Evolutionary conservation across 768 basidiomycete genomes (phyloP), one percentile per base, ranked within the genome.

Genomic region (Amanita rimosa): DNA sequence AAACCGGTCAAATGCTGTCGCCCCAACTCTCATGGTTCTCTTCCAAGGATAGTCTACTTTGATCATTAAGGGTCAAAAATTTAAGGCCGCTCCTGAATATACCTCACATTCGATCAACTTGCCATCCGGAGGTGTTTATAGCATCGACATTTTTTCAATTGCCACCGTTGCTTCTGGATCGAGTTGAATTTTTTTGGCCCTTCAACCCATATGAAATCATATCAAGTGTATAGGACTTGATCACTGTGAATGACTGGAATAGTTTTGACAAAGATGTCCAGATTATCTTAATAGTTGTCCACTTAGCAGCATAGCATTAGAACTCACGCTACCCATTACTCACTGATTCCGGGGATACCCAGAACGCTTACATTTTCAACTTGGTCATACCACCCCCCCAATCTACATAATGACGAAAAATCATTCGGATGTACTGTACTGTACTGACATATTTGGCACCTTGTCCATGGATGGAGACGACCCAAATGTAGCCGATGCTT

Each of bases 141-240:
- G 75, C 76, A 56, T 71, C 76, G 38, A 78, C 63, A 52, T 71
- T 73, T 75, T 75, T 54, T 78, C 76, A 45, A 79, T 69, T 0
- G 73, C 76, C 13, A 77, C 67, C 0, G 72, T 74, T 37, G 68
- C 63, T 54, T 62, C 70, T 13, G 10, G 60, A 2, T 62, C 63
- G 55, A 78, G 11, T 60, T 65, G 13, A 64, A 52, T 5, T 55
- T 55, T 5, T 55, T 55, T 1, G 74, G 68, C 0, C 75, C 76
- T 4, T 75, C 76, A 44, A n/a, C n/a, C n/a, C n/a, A n/a, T n/a
- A n/a, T 77, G 77, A 10, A 68, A 78, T 57, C 62, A 67, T 70
- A 53, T 62, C 71, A 1, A 68, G 62, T 4, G 73, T 69, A 54
- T 75, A n/a, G 78, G 1, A 70, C 73, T 3, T 74, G 71, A 24